Evolutionary conservation across 257 asterid genomes (phyloP).

Genomic region (Scutellaria minor): DNA sequence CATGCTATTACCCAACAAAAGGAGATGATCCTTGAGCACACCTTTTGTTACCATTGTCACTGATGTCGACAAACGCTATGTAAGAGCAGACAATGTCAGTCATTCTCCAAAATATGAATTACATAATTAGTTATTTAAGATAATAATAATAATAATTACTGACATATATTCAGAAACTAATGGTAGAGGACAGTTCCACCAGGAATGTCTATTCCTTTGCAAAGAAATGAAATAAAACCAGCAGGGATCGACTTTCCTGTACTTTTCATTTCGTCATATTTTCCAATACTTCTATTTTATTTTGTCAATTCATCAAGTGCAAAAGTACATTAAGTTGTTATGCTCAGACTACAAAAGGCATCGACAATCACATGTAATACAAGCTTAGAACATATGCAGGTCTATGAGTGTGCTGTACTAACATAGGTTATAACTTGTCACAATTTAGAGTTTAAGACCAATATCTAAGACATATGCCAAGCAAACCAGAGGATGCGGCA

Average conservation of each 20-base stretch:
- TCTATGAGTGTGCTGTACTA: not conserved
- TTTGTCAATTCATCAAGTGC: constrained; percentile 13
- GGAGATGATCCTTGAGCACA: constrained; percentile 95
- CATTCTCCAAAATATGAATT: not conserved
- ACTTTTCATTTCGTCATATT: not conserved
- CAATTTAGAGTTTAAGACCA: not conserved
- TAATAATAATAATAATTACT: constrained; percentile 7
- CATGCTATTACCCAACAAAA: constrained; percentile 92
- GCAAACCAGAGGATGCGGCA: not conserved
- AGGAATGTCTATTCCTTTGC: not conserved
- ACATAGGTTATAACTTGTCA: not conserved
- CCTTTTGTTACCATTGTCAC: constrained; percentile 98
- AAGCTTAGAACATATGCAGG: constrained; percentile 1
- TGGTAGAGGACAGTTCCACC: constrained; percentile 10
- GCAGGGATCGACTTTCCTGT: constrained; percentile 12
- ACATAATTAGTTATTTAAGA: not conserved
- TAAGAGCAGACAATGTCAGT: constrained; percentile 33
- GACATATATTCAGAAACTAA: constrained; percentile 27
- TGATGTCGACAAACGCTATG: constrained; percentile 88
- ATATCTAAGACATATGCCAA: not conserved
- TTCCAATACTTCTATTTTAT: not conserved
- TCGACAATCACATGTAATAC: constrained; percentile 1
- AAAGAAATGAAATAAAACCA: constrained; percentile 13
- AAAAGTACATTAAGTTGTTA: constrained; percentile 4
- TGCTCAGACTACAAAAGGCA: constrained; percentile 21